Percentiles rank a stretch among this genome's conserved stretches.
Evolutionary conservation across 202 grass and related monocot species (phyloP).

Genomic region (Zizania palustris): DNA sequence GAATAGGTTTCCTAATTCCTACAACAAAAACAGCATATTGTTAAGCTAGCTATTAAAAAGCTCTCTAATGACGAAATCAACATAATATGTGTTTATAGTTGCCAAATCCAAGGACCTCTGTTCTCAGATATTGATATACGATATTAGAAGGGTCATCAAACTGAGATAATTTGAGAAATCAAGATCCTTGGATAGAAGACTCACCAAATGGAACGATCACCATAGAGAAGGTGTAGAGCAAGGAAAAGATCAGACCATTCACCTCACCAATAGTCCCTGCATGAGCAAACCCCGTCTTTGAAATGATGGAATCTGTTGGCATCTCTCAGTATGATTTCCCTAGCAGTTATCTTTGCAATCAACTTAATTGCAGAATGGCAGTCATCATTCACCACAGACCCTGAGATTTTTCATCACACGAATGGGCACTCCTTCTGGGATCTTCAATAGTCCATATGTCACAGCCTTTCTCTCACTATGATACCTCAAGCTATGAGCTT

Average conservation of each 20-base stretch:
- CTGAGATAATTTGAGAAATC: constrained; percentile 19
- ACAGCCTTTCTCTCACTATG: constrained; percentile 94
- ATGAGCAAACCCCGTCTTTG: constrained; percentile 76
- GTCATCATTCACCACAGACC: constrained; percentile 88
- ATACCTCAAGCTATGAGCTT: constrained; percentile 64
- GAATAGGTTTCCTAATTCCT: constrained; percentile 3
- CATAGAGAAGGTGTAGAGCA: constrained; percentile 24
- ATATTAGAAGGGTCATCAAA: constrained; percentile 15
- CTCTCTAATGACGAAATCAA: constrained; percentile 20
- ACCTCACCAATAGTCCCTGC: constrained; percentile 82
- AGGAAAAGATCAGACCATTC: constrained; percentile 40
- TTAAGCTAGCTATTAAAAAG: constrained; percentile 26
- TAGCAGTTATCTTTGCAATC: constrained; percentile 67
- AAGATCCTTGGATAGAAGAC: neutral
- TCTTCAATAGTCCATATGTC: constrained; percentile 79
- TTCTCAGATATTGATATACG: constrained; percentile 3
- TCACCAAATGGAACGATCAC: constrained; percentile 38
- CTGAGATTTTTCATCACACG: constrained; percentile 91
- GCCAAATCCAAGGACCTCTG: neutral
- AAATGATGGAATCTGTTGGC: constrained; percentile 90
- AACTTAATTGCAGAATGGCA: constrained; percentile 84
- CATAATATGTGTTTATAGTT: constrained; percentile 2
- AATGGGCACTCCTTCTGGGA: constrained; percentile 63
- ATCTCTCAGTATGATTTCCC: constrained; percentile 83
- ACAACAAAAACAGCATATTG: constrained; percentile 19